These are phyloP conservation scores for Stagonosporopsis vannaccii DNA, from an alignment of 2,329 filamentous ascomycete species.

Conservation along the genomic window DNA sequence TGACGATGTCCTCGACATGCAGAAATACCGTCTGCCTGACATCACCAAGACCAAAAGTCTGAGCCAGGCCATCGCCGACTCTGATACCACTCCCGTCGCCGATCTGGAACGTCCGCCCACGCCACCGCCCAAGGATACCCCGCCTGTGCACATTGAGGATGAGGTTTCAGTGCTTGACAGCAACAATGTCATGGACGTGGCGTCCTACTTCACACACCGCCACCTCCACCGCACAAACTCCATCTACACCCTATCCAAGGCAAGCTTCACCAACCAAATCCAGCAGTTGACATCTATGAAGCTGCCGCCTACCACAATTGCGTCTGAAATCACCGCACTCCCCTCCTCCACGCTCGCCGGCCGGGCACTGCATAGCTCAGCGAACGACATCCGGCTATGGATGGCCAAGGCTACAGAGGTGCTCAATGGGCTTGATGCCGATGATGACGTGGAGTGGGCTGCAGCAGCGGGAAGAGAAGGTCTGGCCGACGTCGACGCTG, in stretches of 20 bases:
- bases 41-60: constrained; percentile 71
- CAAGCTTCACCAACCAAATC: constrained; percentile 91
- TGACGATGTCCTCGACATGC: constrained; percentile 69
- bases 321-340: constrained; percentile 83
- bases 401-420: constrained; percentile 92
- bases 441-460: constrained; percentile 97
- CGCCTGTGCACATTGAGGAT: constrained; percentile 56
- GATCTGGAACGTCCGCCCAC: constrained; percentile 22
- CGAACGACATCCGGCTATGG: constrained; percentile 93
- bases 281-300: constrained; percentile 90
- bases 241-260: constrained; percentile 90
- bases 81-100: constrained; percentile 22
- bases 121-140: constrained; percentile 61
- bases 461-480: constrained; percentile 86
- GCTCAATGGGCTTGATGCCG: constrained; percentile 85
- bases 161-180: constrained; percentile 44
- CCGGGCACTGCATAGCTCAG: constrained; percentile 81
- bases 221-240: constrained; percentile 72
- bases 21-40: constrained; percentile 78
- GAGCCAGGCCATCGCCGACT: constrained; percentile 42
- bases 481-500: constrained; percentile 70
- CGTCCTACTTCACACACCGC: constrained; percentile 71
- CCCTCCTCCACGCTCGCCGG: constrained; percentile 85
- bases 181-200: constrained; percentile 56
- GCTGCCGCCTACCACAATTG: constrained; percentile 84